Evolutionary conservation across 1,284 basidiomycete species (phyloP).

Genomic region (Trametes polyzona): DNA sequence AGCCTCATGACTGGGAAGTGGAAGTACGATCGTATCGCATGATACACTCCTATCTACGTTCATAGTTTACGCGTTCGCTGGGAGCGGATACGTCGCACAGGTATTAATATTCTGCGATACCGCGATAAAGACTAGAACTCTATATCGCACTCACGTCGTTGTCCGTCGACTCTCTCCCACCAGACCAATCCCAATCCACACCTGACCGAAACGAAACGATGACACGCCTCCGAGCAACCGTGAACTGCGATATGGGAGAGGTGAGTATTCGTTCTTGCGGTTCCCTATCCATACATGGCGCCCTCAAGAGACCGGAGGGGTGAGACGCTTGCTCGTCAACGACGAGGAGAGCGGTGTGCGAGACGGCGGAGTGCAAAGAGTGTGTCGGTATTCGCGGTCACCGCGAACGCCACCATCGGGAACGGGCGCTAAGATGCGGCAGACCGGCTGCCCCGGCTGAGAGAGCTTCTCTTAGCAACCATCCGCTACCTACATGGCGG

Average conservation of each 20-base stretch:
- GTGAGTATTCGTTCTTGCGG: slow-evolving; percentile 33
- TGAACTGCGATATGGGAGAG: slow-evolving; percentile 71
- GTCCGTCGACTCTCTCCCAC: not conserved
- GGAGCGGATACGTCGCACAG: not conserved
- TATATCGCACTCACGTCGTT: not conserved
- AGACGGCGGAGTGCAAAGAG: too few species aligned
- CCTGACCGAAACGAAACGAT: slow-evolving; percentile 2
- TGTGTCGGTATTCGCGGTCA: too few species aligned
- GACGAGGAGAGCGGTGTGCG: not conserved
- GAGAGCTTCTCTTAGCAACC: too few species aligned
- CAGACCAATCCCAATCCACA: not conserved
- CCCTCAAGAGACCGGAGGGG: not conserved
- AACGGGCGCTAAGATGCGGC: too few species aligned
- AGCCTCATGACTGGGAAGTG: not conserved
- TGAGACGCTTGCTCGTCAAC: not conserved
- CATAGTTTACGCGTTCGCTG: not conserved
- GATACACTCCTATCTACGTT: slow-evolving; percentile 9
- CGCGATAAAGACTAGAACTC: not conserved
- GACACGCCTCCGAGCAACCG: slow-evolving; percentile 42
- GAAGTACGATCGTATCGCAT: not conserved
- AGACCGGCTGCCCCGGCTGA: too few species aligned
- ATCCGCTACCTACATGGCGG: too few species aligned
- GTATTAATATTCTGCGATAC: not conserved
- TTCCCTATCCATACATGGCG: not conserved
- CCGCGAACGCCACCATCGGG: too few species aligned